Evolutionary conservation across 495 filamentous ascomycete species (phyloP).

Genomic region (Hyphodiscus hymeniophilus): DNA sequence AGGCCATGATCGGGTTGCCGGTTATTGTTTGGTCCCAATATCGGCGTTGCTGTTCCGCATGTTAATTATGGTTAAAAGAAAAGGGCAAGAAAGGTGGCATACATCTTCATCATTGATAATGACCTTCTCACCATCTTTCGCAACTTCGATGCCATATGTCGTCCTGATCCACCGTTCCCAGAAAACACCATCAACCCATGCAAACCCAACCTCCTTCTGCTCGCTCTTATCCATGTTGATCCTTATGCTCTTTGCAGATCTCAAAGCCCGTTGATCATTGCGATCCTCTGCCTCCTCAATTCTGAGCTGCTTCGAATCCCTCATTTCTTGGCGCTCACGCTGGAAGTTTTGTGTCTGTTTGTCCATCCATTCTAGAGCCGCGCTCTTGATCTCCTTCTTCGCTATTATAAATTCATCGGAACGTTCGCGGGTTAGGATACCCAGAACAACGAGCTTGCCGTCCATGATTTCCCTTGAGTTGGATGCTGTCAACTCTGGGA

Average conservation of each 20-base stretch:
- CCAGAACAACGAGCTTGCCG: slow-evolving; percentile 85
- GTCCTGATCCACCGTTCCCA: slow-evolving; percentile 96
- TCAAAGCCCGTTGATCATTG: slow-evolving; percentile 77
- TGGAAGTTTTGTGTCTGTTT: slow-evolving; percentile 85
- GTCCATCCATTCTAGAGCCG: slow-evolving; percentile 96
- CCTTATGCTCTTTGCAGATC: slow-evolving; percentile 82
- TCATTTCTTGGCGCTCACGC: slow-evolving; percentile 81
- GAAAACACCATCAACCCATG: slow-evolving; percentile 97
- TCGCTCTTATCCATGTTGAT: slow-evolving; percentile 83
- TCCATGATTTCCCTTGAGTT: slow-evolving; percentile 95
- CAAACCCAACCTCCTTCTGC: slow-evolving; percentile 85
- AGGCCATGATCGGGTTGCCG: slow-evolving; percentile 78
- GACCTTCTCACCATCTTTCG: slow-evolving; percentile 74
- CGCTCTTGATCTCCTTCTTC: slow-evolving; percentile 88
- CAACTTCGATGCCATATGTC: slow-evolving; percentile 84
- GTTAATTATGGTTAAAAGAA: slow-evolving; percentile 24
- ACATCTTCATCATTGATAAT: slow-evolving; percentile 98
- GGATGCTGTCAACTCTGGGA: slow-evolving; percentile 84
- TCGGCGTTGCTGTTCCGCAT: slow-evolving; percentile 58
- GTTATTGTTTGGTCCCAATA: slow-evolving; percentile 94
- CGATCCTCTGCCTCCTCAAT: slow-evolving; percentile 96
- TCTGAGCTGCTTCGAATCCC: slow-evolving; percentile 87
- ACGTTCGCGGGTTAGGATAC: slow-evolving; percentile 73
- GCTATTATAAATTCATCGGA: slow-evolving; percentile 69
- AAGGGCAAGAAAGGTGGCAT: slow-evolving; percentile 44